Evolutionary conservation across 1,284 basidiomycete genomes (phyloP).

Genomic region (Porodaedalea pini): DNA sequence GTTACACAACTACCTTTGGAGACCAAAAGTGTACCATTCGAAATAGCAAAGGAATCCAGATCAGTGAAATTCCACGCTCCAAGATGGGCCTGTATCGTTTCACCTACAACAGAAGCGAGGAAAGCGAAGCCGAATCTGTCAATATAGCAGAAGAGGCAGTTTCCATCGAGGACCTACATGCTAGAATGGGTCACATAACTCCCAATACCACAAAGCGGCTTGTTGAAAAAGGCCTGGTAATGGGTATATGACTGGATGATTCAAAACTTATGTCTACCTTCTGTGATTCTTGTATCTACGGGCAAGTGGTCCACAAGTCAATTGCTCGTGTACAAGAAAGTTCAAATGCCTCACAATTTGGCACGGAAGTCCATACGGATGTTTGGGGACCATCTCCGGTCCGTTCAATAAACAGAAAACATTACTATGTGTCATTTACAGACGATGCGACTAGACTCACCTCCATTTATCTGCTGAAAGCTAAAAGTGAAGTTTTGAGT

Average conservation of each 20-base stretch:
- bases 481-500: conserved; percentile 24
- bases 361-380: conserved; percentile 1
- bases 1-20: background rate
- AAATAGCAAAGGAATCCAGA: background rate
- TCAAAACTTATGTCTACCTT: background rate
- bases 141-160: conserved; percentile 17
- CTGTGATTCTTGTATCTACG: background rate
- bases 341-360: too few relatives aligned
- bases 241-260: conserved; percentile 24
- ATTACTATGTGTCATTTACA: too few relatives aligned
- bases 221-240: conserved; percentile 30
- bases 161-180: conserved; percentile 32
- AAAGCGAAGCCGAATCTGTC: conserved; percentile 2
- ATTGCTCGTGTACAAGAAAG: too few relatives aligned
- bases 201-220: conserved; percentile 26
- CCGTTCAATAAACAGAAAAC: conserved; percentile 19
- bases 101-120: conserved; percentile 4
- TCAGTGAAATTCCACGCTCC: background rate
- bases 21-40: background rate
- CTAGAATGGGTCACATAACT: conserved; percentile 35
- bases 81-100: background rate
- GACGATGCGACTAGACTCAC: conserved; percentile 15
- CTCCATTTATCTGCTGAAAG: conserved; percentile 19
- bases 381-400: conserved; percentile 23
- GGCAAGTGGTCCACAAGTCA: background rate